Conservation (phyloP, 2,329 filamentous ascomycete genomes). For the Monilinia polystroma region DNA sequence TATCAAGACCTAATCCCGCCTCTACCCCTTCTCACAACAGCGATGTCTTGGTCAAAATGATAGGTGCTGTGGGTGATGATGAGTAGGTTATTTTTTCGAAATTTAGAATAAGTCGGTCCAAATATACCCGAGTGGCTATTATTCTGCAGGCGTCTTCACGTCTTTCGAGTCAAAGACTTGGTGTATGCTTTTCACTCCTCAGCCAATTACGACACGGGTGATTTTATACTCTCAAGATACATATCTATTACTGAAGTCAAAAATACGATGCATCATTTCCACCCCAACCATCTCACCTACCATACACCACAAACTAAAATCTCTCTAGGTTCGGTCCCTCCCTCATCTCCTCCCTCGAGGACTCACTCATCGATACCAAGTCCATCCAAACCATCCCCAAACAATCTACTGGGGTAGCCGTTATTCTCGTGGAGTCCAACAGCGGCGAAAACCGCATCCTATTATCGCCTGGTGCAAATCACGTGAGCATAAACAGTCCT, state of each 20-base stretch:
- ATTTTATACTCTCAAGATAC: neutral
- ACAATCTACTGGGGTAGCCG: constrained; percentile 65
- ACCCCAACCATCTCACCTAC: constrained; percentile 24
- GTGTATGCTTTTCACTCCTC: neutral
- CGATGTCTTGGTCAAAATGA: constrained; percentile 60
- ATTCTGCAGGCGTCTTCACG: neutral
- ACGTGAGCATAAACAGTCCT: constrained; percentile 40
- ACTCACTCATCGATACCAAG: constrained; percentile 61
- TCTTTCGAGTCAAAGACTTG: neutral
- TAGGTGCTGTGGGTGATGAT: constrained; percentile 64
- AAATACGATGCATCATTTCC: neutral
- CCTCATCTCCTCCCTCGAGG: constrained; percentile 57
- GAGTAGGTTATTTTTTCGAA: constrained; percentile 2
- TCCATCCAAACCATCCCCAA: constrained; percentile 49
- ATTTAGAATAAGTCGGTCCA: neutral
- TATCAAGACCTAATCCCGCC: constrained; percentile 58
- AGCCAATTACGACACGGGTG: neutral
- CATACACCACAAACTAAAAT: neutral
- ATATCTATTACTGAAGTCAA: too few species aligned
- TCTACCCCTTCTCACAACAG: constrained; percentile 25
- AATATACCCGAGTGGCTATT: neutral
- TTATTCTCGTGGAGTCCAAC: constrained; percentile 73
- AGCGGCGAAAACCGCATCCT: constrained; percentile 77
- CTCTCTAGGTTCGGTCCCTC: constrained; percentile 62
- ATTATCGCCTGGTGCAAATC: constrained; percentile 69